A percentile compares a stretch with the other conserved stretches of the same genome.
phyloP scores from a whole-genome alignment of 2,329 filamentous ascomycete genomes.

The Stemphylium vesicarium region DNA sequence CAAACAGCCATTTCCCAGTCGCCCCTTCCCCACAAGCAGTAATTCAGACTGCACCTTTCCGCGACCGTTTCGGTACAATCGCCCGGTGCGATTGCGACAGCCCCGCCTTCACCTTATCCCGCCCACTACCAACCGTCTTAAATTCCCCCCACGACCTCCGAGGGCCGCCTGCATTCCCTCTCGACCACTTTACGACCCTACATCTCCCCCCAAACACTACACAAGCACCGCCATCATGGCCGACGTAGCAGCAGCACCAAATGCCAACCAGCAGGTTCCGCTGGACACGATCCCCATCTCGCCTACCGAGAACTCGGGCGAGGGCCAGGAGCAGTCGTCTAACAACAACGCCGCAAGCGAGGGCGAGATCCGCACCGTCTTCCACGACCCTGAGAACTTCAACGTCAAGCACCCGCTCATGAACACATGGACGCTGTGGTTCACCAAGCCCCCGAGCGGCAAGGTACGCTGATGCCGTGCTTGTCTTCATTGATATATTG shows the following conservation, averaged over 20 bases:
- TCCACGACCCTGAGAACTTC: slow-evolving; percentile 98
- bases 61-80: slow-evolving; percentile 35
- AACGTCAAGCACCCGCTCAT: slow-evolving; percentile 98
- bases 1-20: slow-evolving; percentile 20
- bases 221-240: slow-evolving; percentile 37
- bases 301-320: slow-evolving; percentile 54
- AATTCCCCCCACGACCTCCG: slow-evolving; percentile 19
- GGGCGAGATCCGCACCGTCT: slow-evolving; percentile 82
- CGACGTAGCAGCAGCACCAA: slow-evolving; percentile 46
- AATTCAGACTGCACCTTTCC: slow-evolving; percentile 18
- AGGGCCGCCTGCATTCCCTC: slow-evolving; percentile 10
- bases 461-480: slow-evolving; percentile 66
- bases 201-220: not conserved
- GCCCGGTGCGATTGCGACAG: slow-evolving; percentile 45
- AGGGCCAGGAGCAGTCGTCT: slow-evolving; percentile 48
- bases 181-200: not conserved
- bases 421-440: slow-evolving; percentile 99
- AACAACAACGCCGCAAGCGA: slow-evolving; percentile 52
- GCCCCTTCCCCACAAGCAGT: slow-evolving; percentile 17
- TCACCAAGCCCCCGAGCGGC: slow-evolving; percentile 95
- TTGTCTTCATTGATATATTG: not conserved
- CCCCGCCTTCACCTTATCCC: slow-evolving; percentile 23
- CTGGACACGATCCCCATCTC: slow-evolving; percentile 64
- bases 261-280: slow-evolving; percentile 57
- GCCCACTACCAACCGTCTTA: slow-evolving; percentile 24